These are phyloP conservation scores for Apiotrichum domesticum DNA, from an alignment of 1,284 basidiomycete genomes.

Conservation along the genomic window DNA sequence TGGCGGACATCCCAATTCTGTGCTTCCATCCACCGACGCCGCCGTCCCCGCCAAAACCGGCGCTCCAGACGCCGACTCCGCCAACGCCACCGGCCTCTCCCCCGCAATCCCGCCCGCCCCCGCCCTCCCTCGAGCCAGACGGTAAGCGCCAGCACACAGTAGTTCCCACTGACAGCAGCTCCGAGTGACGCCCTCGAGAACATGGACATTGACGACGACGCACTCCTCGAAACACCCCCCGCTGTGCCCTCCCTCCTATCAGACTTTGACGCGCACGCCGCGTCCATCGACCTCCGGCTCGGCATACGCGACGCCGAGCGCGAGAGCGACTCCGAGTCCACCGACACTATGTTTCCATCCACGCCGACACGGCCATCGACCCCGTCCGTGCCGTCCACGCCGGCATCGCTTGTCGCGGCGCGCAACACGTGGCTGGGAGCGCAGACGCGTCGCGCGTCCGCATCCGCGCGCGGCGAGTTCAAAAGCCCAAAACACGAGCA, in stretches of 20 bases:
- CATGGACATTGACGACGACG: not conserved
- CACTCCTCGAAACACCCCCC: not conserved
- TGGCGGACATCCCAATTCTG: not conserved
- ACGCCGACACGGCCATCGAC: not conserved
- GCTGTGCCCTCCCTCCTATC: not conserved
- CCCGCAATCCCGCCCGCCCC: not conserved
- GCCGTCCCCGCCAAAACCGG: not conserved
- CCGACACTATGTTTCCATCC: too few species aligned
- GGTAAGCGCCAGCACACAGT: not conserved
- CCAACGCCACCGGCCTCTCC: not conserved
- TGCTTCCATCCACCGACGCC: not conserved
- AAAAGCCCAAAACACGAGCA: slow-evolving; percentile 1
- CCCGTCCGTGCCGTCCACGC: not conserved
- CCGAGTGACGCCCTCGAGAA: not conserved
- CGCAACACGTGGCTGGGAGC: not conserved
- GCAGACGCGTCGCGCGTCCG: not conserved
- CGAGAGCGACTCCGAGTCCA: too few species aligned
- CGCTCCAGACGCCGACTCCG: not conserved
- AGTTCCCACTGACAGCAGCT: not conserved
- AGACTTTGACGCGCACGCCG: not conserved
- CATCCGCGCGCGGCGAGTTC: not conserved
- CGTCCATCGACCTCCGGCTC: not conserved
- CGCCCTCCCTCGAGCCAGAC: not conserved
- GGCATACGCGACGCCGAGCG: too few species aligned
- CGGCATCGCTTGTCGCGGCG: not conserved